phyloP scores from a whole-genome alignment of 371 early-diverging fungal species.

The Mortierella sp. region DNA sequence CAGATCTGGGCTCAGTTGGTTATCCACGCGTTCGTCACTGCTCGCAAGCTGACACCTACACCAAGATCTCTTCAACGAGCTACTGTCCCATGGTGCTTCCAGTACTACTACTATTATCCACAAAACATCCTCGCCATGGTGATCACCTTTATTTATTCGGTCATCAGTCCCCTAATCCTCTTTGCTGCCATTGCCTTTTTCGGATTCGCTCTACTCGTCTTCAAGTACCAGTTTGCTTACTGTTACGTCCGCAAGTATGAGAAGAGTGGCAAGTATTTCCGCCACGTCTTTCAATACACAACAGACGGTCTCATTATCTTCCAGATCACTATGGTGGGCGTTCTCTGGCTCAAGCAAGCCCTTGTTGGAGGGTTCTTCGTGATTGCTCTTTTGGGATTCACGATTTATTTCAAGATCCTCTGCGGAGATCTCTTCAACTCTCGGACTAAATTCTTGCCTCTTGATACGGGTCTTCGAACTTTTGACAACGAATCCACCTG shows the following conservation, averaged over 20 bases:
- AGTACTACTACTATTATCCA: slow-evolving; percentile 74
- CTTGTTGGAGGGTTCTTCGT: slow-evolving; percentile 61
- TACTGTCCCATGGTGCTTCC: slow-evolving; percentile 76
- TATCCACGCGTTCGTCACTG: slow-evolving; percentile 43
- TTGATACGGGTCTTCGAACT: slow-evolving; percentile 47
- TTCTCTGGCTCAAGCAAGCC: slow-evolving; percentile 70
- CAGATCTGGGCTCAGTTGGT: slow-evolving; percentile 65
- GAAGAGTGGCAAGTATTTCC: slow-evolving; percentile 80
- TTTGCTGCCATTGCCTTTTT: slow-evolving; percentile 83
- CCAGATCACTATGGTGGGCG: slow-evolving; percentile 88
- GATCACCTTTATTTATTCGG: slow-evolving; percentile 86
- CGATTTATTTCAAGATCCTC: slow-evolving; percentile 64
- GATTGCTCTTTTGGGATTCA: slow-evolving; percentile 63
- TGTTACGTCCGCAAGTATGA: slow-evolving; percentile 91
- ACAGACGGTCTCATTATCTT: slow-evolving; percentile 85
- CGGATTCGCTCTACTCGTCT: slow-evolving; percentile 77
- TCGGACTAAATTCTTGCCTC: slow-evolving; percentile 62
- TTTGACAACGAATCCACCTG: slow-evolving; percentile 22
- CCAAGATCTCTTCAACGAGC: slow-evolving; percentile 72
- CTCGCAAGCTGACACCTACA: slow-evolving; percentile 61
- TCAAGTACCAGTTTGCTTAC: slow-evolving; percentile 85
- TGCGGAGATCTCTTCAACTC: slow-evolving; percentile 68
- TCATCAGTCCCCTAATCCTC: slow-evolving; percentile 87
- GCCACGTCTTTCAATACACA: slow-evolving; percentile 81
- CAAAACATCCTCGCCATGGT: slow-evolving; percentile 74